Evolutionary conservation across 2,329 filamentous ascomycete genomes (phyloP).

Genomic region (Hymenoscyphus fraxineus): DNA sequence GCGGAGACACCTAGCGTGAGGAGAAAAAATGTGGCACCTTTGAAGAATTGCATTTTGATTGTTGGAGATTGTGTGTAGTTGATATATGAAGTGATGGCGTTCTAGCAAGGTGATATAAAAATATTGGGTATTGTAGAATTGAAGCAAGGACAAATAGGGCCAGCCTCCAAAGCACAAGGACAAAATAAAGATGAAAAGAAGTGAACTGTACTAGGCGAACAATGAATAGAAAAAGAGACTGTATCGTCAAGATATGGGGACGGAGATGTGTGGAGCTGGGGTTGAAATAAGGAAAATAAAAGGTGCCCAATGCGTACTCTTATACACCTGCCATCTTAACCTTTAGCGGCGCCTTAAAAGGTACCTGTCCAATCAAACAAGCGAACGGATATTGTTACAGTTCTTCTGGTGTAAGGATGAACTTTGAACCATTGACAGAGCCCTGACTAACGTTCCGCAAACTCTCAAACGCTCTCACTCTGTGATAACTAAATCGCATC

Average conservation of each 20-base stretch:
- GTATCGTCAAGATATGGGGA: conserved; percentile 4
- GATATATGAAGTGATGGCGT: not conserved
- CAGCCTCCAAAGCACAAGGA: not conserved
- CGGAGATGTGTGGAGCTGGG: not conserved
- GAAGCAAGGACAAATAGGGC: not conserved
- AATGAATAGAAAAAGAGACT: conserved; percentile 1
- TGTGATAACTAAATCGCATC: not conserved
- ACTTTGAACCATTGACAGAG: not conserved
- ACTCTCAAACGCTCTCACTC: conserved; percentile 1
- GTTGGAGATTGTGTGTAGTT: not conserved
- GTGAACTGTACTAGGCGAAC: conserved; percentile 9
- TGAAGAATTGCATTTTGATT: conserved; percentile 10
- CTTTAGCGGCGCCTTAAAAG: not conserved
- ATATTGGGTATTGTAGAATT: conserved; percentile 1
- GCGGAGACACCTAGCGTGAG: conserved; percentile 3
- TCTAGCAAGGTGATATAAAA: not conserved
- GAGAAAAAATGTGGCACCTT: not conserved
- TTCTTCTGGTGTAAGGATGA: not conserved
- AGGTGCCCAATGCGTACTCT: not conserved
- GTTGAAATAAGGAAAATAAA: not conserved
- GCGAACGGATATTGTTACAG: not conserved
- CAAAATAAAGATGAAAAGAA: conserved; percentile 4
- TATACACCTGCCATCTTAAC: not conserved
- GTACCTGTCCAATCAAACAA: not conserved
- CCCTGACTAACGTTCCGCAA: not conserved